Evolutionary conservation across 768 basidiomycete genomes (phyloP).

Genomic region (Leucocoprinus sp.): DNA sequence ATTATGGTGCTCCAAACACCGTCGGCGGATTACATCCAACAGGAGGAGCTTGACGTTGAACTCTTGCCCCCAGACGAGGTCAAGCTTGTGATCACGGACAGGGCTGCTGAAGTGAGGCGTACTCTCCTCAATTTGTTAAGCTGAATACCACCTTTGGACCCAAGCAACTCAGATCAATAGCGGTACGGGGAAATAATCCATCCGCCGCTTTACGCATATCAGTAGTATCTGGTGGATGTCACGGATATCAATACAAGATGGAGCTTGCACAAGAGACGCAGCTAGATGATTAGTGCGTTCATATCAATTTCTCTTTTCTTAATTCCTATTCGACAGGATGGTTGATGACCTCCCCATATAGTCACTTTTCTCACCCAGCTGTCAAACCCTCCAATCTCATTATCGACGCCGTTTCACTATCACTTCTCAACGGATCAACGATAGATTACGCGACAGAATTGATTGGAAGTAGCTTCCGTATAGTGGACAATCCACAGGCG

Average conservation of each 20-base stretch:
- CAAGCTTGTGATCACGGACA: slow-evolving; percentile 53
- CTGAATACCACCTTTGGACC: slow-evolving; percentile 4
- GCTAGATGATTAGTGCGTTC: slow-evolving; percentile 78
- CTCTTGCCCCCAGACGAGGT: slow-evolving; percentile 45
- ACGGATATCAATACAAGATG: slow-evolving; percentile 96
- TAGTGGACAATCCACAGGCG: slow-evolving; percentile 83
- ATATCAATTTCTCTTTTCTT: too few species aligned
- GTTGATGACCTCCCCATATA: slow-evolving; percentile 22
- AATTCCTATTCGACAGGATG: slow-evolving; percentile 4
- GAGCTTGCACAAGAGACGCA: slow-evolving; percentile 55
- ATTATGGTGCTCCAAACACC: slow-evolving; percentile 45
- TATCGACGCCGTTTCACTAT: slow-evolving; percentile 80
- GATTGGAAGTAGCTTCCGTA: slow-evolving; percentile 85
- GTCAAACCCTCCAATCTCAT: slow-evolving; percentile 69
- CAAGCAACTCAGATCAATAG: slow-evolving; percentile 73
- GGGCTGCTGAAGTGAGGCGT: slow-evolving; percentile 62
- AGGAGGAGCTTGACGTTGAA: slow-evolving; percentile 59
- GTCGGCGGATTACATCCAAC: slow-evolving; percentile 42
- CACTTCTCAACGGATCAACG: slow-evolving; percentile 79
- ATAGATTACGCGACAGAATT: slow-evolving; percentile 91
- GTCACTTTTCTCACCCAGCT: slow-evolving; percentile 65
- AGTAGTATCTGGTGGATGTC: slow-evolving; percentile 93
- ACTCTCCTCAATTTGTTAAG: neutral
- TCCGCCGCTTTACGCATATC: slow-evolving; percentile 68
- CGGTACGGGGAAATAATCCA: slow-evolving; percentile 52